phyloP scores from a whole-genome alignment of 1,139 yeast species.

The Blastobotrys apis region DNA sequence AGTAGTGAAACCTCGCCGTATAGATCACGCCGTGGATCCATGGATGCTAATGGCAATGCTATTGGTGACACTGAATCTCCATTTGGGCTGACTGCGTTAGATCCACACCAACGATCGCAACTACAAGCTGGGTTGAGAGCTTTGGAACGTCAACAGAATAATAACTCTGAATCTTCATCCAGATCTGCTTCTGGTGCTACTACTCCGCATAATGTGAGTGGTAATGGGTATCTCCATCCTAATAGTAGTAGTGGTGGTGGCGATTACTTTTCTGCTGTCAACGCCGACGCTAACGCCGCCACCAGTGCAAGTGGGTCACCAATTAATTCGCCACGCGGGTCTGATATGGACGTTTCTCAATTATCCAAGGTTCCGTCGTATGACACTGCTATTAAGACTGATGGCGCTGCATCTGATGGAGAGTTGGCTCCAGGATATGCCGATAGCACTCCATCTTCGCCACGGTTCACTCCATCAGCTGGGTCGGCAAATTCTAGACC shows the following conservation, averaged over 20 bases:
- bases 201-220: slow-evolving; percentile 22
- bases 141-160: slow-evolving; percentile 26
- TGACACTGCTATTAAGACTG: slow-evolving; percentile 52
- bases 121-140: slow-evolving; percentile 32
- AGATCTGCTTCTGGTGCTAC: slow-evolving; percentile 28
- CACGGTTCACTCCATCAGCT: slow-evolving; percentile 1
- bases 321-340: slow-evolving; percentile 5
- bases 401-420: slow-evolving; percentile 19
- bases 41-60: slow-evolving; percentile 18
- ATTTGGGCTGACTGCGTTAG: slow-evolving; percentile 31
- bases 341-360: slow-evolving; percentile 42
- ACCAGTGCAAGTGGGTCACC: slow-evolving; percentile 4
- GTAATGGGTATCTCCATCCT: slow-evolving; percentile 3
- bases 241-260: no score
- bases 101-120: slow-evolving; percentile 28
- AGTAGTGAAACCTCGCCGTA: slow-evolving; percentile 45
- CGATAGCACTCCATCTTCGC: slow-evolving; percentile 16
- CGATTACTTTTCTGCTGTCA: background rate
- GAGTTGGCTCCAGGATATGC: slow-evolving; percentile 34
- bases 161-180: slow-evolving; percentile 6
- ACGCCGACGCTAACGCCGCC: background rate
- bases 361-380: slow-evolving; percentile 79
- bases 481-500: background rate
- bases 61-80: slow-evolving; percentile 17
- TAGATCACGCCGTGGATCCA: slow-evolving; percentile 32